These are phyloP conservation scores for Cicer yamashitae DNA, from an alignment of 306 rosid species.

Conservation along the genomic window DNA sequence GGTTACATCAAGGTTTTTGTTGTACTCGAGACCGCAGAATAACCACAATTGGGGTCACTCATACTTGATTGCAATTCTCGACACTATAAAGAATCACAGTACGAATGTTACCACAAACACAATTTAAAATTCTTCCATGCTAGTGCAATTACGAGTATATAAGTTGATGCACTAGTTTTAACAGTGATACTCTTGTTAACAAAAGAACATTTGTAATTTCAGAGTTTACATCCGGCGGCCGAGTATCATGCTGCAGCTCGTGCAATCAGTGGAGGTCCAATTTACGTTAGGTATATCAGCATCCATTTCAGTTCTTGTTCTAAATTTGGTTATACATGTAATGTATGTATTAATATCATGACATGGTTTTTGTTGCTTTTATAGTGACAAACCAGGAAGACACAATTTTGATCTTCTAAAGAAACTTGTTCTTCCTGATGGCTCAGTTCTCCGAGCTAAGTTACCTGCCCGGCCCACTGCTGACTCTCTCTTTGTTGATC, in stretches of 20 bases:
- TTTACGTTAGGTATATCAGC: constrained; percentile 79
- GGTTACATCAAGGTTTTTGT: no score
- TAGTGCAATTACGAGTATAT: neutral
- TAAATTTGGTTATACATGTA: neutral
- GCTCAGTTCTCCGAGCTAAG: constrained; percentile 89
- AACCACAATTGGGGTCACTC: neutral
- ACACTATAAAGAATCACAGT: no score
- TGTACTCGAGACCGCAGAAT: neutral
- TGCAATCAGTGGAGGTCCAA: constrained; percentile 90
- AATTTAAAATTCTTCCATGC: neutral
- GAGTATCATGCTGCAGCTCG: constrained; percentile 97
- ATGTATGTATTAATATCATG: neutral
- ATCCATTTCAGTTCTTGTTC: neutral
- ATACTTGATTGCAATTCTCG: no score
- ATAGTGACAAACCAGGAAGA: constrained; percentile 89
- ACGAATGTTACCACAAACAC: neutral
- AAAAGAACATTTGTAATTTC: constrained; percentile 20
- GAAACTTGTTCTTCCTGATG: constrained; percentile 92
- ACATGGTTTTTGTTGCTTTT: constrained; percentile 4
- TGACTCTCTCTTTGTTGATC: constrained; percentile 85
- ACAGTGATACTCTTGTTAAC: constrained; percentile 29
- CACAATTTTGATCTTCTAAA: constrained; percentile 89
- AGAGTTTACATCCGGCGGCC: constrained; percentile 87
- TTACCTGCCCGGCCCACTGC: constrained; percentile 90
- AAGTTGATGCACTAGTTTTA: neutral